Percentiles rank a stretch among this genome's conserved stretches.
These are phyloP conservation scores for Zygoascus hellenicus DNA, from an alignment of 1,139 yeast genomes.

Conservation along the genomic window DNA sequence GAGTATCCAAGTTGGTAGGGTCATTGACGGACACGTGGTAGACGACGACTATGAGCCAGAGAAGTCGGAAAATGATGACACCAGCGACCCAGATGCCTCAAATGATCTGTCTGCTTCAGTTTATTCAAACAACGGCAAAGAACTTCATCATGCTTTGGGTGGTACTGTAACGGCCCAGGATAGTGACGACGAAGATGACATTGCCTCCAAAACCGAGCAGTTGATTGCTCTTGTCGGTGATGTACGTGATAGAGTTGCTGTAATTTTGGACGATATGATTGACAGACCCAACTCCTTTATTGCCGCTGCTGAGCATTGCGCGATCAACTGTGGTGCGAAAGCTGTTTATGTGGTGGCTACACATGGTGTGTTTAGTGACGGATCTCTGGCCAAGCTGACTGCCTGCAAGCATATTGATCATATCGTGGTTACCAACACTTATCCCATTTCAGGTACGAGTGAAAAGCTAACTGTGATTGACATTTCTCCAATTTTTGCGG, in stretches of 20 bases:
- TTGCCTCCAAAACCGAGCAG: conserved; percentile 67
- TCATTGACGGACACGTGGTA: conserved; percentile 95
- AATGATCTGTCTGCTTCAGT: conserved; percentile 16
- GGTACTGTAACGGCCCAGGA: conserved; percentile 78
- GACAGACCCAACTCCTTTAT: conserved; percentile 91
- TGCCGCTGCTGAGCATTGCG: conserved; percentile 96
- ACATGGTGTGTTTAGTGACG: conserved; percentile 88
- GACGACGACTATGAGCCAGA: conserved; percentile 66
- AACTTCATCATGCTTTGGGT: conserved; percentile 50
- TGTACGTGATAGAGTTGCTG: conserved; percentile 84
- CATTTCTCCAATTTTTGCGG: conserved; percentile 92
- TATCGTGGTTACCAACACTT: conserved; percentile 92
- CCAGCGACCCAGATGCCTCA: conserved; percentile 24
- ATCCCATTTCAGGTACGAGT: conserved; percentile 64
- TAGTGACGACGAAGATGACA: conserved; percentile 80
- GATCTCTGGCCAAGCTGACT: conserved; percentile 74
- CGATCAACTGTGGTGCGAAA: conserved; percentile 92
- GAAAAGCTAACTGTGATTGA: conserved; percentile 80
- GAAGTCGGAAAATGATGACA: conserved; percentile 23
- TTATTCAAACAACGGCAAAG: conserved; percentile 19
- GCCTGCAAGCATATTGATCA: conserved; percentile 76
- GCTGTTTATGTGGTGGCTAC: conserved; percentile 89
- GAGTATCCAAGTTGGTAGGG: conserved; percentile 92
- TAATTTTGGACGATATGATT: conserved; percentile 92
- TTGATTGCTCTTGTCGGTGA: conserved; percentile 95